Conservation (phyloP, 2,329 filamentous ascomycete species). For the Alternaria metachromatica region DNA sequence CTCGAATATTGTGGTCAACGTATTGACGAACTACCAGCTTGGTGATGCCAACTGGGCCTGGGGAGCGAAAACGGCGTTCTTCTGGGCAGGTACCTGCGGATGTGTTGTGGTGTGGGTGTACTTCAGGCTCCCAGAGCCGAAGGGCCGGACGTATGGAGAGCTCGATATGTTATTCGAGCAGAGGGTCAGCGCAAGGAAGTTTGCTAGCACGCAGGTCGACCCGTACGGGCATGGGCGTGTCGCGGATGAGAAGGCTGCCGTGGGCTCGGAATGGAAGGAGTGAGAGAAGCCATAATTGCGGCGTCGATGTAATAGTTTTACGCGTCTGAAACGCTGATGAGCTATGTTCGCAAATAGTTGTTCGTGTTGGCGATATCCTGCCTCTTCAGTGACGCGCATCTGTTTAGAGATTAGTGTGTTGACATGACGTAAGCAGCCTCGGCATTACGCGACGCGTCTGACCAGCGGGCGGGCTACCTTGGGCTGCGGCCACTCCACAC, state of each 20-base stretch:
- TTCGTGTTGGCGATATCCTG: not conserved
- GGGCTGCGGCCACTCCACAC: not conserved
- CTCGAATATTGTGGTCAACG: conserved; percentile 78
- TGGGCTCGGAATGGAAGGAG: conserved; percentile 22
- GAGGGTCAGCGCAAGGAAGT: conserved; percentile 32
- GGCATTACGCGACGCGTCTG: not conserved
- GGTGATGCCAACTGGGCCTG: conserved; percentile 73
- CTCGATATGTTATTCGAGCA: conserved; percentile 80
- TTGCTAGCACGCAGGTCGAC: conserved; percentile 28
- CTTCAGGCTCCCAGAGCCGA: conserved; percentile 79
- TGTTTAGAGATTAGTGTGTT: not conserved
- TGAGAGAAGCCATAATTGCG: not conserved
- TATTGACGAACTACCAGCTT: conserved; percentile 65
- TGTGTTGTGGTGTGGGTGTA: conserved; percentile 78
- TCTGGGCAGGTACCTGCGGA: conserved; percentile 81
- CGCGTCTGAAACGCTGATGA: not conserved
- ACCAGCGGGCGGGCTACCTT: not conserved
- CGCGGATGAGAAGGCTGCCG: conserved; percentile 14
- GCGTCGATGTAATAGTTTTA: no score
- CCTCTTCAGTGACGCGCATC: not conserved
- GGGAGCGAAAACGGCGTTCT: conserved; percentile 84
- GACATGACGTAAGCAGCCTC: not conserved
- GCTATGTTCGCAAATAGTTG: not conserved
- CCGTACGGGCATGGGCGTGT: conserved; percentile 20
- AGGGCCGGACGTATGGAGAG: conserved; percentile 80